phyloP scores from a whole-genome alignment of 1,139 yeast species.

The Geotrichum cucujoidarum region DNA sequence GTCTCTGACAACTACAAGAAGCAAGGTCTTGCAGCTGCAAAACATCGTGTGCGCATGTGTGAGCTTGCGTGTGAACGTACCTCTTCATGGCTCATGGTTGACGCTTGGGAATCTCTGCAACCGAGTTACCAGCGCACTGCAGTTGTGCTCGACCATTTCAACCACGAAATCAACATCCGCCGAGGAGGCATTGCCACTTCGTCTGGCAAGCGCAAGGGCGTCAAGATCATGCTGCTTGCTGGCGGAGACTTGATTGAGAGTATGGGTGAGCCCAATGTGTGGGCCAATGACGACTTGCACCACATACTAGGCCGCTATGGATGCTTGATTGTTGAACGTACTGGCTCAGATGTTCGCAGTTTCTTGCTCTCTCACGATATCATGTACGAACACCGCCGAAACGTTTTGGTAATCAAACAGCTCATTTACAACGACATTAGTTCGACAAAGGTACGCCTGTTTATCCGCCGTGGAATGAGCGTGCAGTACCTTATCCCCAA shows the following conservation, averaged over 20 bases:
- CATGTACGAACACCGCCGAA: conserved; percentile 93
- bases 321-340: conserved; percentile 91
- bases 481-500: conserved; percentile 93
- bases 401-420: conserved; percentile 90
- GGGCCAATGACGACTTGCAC: conserved; percentile 95
- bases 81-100: conserved; percentile 96
- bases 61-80: conserved; percentile 97
- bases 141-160: conserved; percentile 90
- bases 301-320: conserved; percentile 95
- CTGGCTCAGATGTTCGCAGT: conserved; percentile 92
- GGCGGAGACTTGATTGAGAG: conserved; percentile 97
- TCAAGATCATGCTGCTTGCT: conserved; percentile 90
- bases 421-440: conserved; percentile 92
- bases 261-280: conserved; percentile 99
- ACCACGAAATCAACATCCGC: conserved; percentile 86
- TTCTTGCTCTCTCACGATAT: conserved; percentile 89
- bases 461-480: conserved; percentile 91
- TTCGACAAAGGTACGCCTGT: conserved; percentile 88
- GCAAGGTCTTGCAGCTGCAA: conserved; percentile 84
- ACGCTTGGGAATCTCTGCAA: conserved; percentile 97
- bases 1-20: conserved; percentile 91
- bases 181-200: conserved; percentile 78
- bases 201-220: conserved; percentile 76
- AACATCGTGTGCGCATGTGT: conserved; percentile 94
- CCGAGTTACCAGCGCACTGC: conserved; percentile 92